Evolutionary conservation across 2,329 filamentous ascomycete genomes (phyloP).

Genomic region (Beauveria asiatica): DNA sequence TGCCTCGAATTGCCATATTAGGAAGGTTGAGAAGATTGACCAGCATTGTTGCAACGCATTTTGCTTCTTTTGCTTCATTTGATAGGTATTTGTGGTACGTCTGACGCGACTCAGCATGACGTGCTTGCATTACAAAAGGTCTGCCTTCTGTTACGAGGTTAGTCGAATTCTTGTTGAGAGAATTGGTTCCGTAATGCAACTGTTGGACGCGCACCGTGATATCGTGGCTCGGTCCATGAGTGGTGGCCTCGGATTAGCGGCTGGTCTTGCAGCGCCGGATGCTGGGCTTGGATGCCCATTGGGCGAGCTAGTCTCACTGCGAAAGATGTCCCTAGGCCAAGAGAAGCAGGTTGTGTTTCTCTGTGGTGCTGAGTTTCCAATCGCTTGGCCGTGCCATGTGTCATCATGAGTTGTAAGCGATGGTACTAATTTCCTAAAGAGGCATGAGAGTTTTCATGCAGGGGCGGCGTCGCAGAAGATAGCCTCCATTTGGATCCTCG

Average conservation of each 20-base stretch:
- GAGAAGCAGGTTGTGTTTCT: not conserved
- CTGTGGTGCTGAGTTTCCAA: not conserved
- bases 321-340: not conserved
- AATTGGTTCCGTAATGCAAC: not conserved
- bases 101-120: not conserved
- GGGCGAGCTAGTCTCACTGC: not conserved
- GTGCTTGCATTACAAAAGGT: not conserved
- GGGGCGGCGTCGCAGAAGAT: not conserved
- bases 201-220: not conserved
- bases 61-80: not conserved
- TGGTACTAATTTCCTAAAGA: not conserved
- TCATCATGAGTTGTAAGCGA: not conserved
- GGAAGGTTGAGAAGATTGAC: not conserved
- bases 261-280: not conserved
- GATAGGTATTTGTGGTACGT: not conserved
- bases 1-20: not conserved
- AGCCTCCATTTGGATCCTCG: not conserved
- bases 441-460: not conserved
- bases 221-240: not conserved
- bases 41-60: not conserved
- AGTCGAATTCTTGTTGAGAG: not conserved
- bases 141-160: conserved; percentile 2
- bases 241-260: not conserved
- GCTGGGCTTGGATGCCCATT: not conserved
- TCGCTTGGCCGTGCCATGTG: not conserved